phyloP scores from a whole-genome alignment of 768 basidiomycete species.

The Suillus tomentosus region DNA sequence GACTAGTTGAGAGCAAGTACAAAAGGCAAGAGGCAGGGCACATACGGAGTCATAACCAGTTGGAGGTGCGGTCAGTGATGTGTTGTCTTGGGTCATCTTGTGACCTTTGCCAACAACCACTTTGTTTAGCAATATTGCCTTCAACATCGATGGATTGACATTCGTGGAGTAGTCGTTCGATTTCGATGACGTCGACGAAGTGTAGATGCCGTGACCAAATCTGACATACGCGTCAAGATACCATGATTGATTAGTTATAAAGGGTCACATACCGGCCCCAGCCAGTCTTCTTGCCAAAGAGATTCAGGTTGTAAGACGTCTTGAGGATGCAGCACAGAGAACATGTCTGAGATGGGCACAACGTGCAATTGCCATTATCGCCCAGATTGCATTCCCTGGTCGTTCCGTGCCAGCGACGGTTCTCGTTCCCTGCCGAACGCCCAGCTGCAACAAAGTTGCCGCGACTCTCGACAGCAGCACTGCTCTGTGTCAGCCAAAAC shows the following conservation, averaged over 20 bases:
- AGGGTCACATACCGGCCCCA: constrained; percentile 58
- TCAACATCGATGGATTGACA: constrained; percentile 52
- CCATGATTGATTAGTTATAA: neutral
- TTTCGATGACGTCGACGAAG: constrained; percentile 80
- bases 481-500: constrained; percentile 24
- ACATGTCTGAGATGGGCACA: constrained; percentile 57
- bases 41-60: constrained; percentile 67
- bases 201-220: constrained; percentile 73
- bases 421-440: constrained; percentile 67
- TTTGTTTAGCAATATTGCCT: constrained; percentile 73
- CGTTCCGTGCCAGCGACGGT: constrained; percentile 77
- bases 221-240: constrained; percentile 31
- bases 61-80: constrained; percentile 57
- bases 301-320: constrained; percentile 62
- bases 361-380: constrained; percentile 54
- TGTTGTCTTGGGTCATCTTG: constrained; percentile 62
- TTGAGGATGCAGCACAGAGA: constrained; percentile 65
- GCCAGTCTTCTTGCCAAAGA: constrained; percentile 69
- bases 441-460: constrained; percentile 59
- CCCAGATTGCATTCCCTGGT: constrained; percentile 64
- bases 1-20: constrained; percentile 10
- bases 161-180: constrained; percentile 74
- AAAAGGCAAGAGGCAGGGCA: constrained; percentile 12
- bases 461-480: constrained; percentile 55
- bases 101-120: constrained; percentile 71